Base-by-base conservation (phyloP, 257 asterid genomes). In the Datura wrightii region DNA sequence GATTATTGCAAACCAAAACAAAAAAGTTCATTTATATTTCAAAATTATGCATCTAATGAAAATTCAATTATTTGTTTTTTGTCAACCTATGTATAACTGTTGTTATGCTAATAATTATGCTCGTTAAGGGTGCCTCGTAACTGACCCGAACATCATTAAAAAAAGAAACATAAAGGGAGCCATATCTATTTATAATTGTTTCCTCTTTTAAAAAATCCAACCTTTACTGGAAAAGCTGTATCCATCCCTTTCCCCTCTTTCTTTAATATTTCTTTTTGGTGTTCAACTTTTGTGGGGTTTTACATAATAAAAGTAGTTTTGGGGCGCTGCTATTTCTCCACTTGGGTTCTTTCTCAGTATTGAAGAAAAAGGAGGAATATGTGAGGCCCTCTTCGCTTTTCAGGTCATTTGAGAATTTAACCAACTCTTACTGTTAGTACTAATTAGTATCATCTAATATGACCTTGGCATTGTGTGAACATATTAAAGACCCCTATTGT, bases 211-310 rank as follows among this genome's bases (percentile, higher is more conserved):
- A 37, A 24, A 67, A 67, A 39, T 5, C 11, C 50, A 78, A 78
- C 82, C 13, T 78, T 15, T 50, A 52, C 24, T 78, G 82, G 48
- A 52, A 78, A 78, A 78, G 82, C 46, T 52, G 34, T 78, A 52
- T 8, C 48, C 34, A 52, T 52, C 63, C 63, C 63, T 52, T 74
- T 13, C 9, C 72, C 4, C 41, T 9, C 69, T n/a, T 24, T 24
- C 14, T 34, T 31, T 63, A 10, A 10, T 34, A 1, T 6, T 6
- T 37, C 78, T 39, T 39, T 67, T 15, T 39, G 24, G 52, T 50
- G 62, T 76, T 76, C 56, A 50, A 50, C 62, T 76, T 52, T 78
- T 52, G 82, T 78, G 82, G 82, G 65, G 31, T 52, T 31, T 78
- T 8, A 14, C 15, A 1, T 52, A 34, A 52, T 31, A 7, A 78